Percentiles rank a stretch among this genome's conserved stretches.
Conservation (phyloP, 352 stramenopile genomes). For the Phytophthora rubi region DNA sequence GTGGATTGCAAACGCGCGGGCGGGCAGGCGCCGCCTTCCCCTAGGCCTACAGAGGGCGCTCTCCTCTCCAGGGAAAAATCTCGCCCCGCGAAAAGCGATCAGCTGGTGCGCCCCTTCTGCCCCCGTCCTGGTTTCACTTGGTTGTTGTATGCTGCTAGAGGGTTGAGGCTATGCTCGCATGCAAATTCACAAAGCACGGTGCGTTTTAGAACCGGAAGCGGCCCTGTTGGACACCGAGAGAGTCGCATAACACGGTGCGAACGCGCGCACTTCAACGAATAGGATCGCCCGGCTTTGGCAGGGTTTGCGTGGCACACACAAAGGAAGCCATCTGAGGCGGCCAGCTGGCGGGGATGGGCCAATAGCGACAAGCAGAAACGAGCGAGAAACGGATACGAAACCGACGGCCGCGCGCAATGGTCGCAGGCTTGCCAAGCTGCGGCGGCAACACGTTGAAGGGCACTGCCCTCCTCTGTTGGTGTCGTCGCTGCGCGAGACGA, state of each 20-base stretch:
- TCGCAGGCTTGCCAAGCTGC: neutral
- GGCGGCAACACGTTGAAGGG: neutral
- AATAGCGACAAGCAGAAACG: conserved; percentile 19
- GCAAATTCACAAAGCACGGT: conserved; percentile 28
- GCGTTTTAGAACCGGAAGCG: neutral
- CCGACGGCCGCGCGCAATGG: neutral
- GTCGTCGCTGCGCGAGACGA: neutral
- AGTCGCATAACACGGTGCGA: conserved; percentile 17
- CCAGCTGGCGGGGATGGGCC: conserved; percentile 16
- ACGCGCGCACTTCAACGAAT: conserved; percentile 27
- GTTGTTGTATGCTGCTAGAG: conserved; percentile 20
- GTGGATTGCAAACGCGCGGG: conserved; percentile 23
- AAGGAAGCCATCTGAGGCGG: conserved; percentile 36
- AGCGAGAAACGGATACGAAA: neutral
- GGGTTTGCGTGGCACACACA: conserved; percentile 21
- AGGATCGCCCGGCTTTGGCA: conserved; percentile 16
- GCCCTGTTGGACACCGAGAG: neutral
- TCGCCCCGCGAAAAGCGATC: conserved; percentile 31
- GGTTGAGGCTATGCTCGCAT: no score
- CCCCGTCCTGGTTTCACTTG: conserved; percentile 27
- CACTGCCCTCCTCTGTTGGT: no score
- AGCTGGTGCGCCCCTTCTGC: conserved; percentile 28
- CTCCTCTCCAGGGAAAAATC: conserved; percentile 35
- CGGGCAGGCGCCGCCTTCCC: conserved; percentile 14
- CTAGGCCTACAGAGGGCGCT: conserved; percentile 19